Evolutionary conservation across 306 rosid species (phyloP).

Genomic region (Cucumis melo): DNA sequence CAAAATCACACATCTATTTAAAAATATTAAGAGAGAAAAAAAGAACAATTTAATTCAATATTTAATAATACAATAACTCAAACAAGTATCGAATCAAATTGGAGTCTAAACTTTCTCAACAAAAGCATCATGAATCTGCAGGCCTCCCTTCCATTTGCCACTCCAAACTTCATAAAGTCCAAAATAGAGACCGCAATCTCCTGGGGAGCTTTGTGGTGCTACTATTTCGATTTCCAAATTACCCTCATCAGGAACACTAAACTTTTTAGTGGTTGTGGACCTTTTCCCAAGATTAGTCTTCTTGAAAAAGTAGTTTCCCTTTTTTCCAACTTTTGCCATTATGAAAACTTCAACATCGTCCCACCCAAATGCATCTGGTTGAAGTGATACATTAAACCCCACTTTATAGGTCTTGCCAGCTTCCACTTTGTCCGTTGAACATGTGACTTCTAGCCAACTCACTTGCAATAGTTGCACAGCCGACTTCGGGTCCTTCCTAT

Average conservation of each 20-base stretch:
- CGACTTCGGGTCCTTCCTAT: background rate
- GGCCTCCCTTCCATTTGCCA: constrained; percentile 84
- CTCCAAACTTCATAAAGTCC: constrained; percentile 93
- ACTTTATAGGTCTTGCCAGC: background rate
- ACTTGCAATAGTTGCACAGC: constrained; percentile 41
- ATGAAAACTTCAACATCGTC: constrained; percentile 21
- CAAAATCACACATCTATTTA: too few species aligned
- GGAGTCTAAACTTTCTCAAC: background rate
- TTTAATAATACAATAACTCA: too few species aligned
- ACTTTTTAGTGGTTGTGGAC: background rate
- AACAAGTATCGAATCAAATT: background rate
- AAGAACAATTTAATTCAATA: too few species aligned
- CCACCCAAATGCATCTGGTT: constrained; percentile 60
- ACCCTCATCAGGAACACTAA: background rate
- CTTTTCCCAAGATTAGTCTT: background rate
- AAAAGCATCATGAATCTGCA: constrained; percentile 26
- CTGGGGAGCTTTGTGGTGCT: accelerated
- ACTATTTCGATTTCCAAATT: background rate
- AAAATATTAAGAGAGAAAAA: too few species aligned
- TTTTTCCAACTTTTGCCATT: constrained; percentile 60
- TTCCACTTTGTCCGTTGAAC: accelerated
- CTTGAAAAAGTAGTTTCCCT: constrained; percentile 16
- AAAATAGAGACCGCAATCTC: constrained; percentile 18
- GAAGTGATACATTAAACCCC: constrained; percentile 12
- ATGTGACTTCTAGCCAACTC: constrained; percentile 65